phyloP scores from a whole-genome alignment of 2,329 filamentous ascomycete species.

The Ceratocystis variospora region DNA sequence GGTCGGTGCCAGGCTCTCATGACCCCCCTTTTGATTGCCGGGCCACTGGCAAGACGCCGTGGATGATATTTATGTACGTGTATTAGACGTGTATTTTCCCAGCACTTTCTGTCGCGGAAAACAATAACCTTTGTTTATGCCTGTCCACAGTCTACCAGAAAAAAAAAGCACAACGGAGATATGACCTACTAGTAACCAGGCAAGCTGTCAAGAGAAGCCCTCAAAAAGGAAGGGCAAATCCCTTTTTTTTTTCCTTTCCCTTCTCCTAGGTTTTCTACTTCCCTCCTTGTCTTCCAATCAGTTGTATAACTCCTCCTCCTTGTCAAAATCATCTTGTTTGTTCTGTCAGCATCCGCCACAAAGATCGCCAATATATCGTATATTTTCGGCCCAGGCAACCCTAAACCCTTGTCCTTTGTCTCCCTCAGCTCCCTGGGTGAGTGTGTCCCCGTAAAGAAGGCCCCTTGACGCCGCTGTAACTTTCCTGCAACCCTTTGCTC shows the following conservation, averaged over 20 bases:
- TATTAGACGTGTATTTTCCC: not conserved
- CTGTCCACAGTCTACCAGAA: not conserved
- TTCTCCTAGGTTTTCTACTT: too few species aligned
- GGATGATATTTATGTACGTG: not conserved
- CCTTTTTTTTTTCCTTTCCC: too few species aligned
- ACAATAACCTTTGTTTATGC: conserved; percentile 4
- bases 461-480: not conserved
- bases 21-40: not conserved
- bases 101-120: not conserved
- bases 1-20: not conserved
- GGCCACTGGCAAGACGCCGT: not conserved
- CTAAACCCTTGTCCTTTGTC: not conserved
- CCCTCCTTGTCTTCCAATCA: too few species aligned
- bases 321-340: not conserved
- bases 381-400: not conserved
- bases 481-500: not conserved
- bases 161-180: not conserved
- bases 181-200: too few species aligned
- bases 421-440: not conserved
- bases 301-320: too few species aligned
- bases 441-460: not conserved
- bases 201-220: too few species aligned
- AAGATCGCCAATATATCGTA: not conserved
- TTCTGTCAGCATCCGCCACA: not conserved
- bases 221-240: too few species aligned